These are phyloP conservation scores for Sugiyamaella pinicola DNA, from an alignment of 1,139 yeast species.

Conservation along the genomic window DNA sequence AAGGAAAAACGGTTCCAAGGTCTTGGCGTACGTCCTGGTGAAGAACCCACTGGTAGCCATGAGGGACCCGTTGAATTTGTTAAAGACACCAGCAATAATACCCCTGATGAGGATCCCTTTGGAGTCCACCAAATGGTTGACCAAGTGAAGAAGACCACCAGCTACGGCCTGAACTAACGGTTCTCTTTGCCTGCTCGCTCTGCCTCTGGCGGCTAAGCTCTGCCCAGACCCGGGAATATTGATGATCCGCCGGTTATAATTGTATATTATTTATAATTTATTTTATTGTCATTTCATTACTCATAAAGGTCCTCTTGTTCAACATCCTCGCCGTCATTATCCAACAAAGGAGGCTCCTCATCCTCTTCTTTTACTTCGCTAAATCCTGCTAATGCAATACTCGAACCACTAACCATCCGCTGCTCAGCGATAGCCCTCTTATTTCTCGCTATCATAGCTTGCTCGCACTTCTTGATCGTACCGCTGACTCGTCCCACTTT, in stretches of 20 bases:
- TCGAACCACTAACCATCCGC: background rate
- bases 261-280: background rate
- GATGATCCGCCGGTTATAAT: too few species aligned
- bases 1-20: conserved; percentile 45
- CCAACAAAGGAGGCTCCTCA: background rate
- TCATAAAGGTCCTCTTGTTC: conserved; percentile 22
- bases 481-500: conserved; percentile 78
- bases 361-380: background rate
- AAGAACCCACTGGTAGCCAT: conserved; percentile 34
- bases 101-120: conserved; percentile 28
- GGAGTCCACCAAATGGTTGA: conserved; percentile 32
- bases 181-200: background rate
- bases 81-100: conserved; percentile 39
- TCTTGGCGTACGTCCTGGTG: conserved; percentile 35
- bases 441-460: conserved; percentile 49
- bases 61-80: conserved; percentile 59
- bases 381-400: conserved; percentile 5
- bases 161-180: conserved; percentile 28
- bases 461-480: conserved; percentile 83
- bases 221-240: too few species aligned
- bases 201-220: too few species aligned
- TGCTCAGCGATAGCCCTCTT: conserved; percentile 37
- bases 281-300: conserved; percentile 6
- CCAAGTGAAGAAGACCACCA: conserved; percentile 33
- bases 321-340: conserved; percentile 14